Evolutionary conservation across 345 rosid species (phyloP).

Genomic region (Gossypium sturtianum): DNA sequence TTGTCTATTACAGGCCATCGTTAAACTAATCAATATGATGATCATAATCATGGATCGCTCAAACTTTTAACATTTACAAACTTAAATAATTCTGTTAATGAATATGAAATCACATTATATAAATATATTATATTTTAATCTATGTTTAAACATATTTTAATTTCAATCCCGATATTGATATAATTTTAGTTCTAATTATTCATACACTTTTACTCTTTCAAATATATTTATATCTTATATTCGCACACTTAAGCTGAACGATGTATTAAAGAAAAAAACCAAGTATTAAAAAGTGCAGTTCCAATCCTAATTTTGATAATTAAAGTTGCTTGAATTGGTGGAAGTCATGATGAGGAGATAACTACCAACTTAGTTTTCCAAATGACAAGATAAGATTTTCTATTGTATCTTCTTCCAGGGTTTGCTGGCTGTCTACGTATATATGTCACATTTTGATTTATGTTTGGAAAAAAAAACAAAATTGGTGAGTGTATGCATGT

Average conservation of each 20-base stretch:
- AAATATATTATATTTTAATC: too few species aligned
- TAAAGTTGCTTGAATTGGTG: constrained; percentile 20
- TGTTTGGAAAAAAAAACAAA: background rate
- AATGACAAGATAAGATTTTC: constrained; percentile 30
- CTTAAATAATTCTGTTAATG: too few species aligned
- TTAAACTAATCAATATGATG: constrained; percentile 21
- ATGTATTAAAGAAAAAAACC: background rate
- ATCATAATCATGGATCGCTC: constrained; percentile 19
- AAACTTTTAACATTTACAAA: background rate
- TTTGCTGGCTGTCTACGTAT: constrained; percentile 32
- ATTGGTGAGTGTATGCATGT: background rate
- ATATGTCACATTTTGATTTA: background rate
- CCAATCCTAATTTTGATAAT: background rate
- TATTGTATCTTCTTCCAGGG: constrained; percentile 13
- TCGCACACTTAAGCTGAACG: background rate
- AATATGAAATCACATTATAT: too few species aligned
- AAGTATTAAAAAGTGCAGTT: background rate
- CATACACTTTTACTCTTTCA: too few species aligned
- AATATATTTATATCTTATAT: background rate
- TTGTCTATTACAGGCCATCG: constrained; percentile 4
- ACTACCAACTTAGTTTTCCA: constrained; percentile 36
- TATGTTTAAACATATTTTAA: too few species aligned
- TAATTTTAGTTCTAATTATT: too few species aligned
- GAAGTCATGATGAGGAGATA: constrained; percentile 33
- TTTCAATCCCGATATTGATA: too few species aligned